Evolutionary conservation across 345 rosid species (phyloP).

Genomic region (Lumnitzera littorea): DNA sequence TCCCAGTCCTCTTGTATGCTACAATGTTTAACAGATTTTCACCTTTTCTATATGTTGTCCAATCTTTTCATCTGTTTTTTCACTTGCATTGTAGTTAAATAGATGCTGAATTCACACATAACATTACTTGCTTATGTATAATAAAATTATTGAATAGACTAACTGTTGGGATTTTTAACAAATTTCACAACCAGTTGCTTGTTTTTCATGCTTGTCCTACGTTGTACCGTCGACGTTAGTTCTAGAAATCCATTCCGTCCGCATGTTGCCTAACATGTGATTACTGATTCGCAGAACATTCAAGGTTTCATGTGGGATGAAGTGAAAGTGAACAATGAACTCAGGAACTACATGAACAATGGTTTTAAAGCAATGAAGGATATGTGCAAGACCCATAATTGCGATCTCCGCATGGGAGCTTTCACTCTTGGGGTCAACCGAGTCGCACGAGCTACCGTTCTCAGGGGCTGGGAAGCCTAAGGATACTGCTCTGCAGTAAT

Average conservation of each 20-base stretch:
- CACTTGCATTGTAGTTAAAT: no score
- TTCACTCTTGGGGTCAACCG: conserved; percentile 96
- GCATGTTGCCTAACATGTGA: background rate
- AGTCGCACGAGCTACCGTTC: conserved; percentile 79
- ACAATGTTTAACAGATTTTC: no score
- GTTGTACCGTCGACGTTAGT: no score
- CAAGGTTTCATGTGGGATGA: conserved; percentile 99
- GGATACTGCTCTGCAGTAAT: conserved; percentile 1
- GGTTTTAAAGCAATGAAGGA: conserved; percentile 77
- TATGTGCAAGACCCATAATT: conserved; percentile 77
- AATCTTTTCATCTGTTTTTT: no score
- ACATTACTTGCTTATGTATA: no score
- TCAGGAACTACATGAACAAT: conserved; percentile 66
- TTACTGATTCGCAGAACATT: conserved; percentile 52
- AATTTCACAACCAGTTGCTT: background rate
- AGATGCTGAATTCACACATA: no score
- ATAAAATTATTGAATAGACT: no score
- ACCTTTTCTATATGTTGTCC: no score
- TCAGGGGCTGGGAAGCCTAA: conserved; percentile 93
- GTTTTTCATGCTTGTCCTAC: background rate
- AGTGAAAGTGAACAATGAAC: conserved; percentile 76
- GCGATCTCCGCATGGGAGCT: conserved; percentile 98
- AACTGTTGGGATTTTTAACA: no score
- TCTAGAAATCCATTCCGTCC: background rate
- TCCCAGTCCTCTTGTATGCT: no score